Conservation (phyloP, 176 grass and related monocot species). For the Oryza coarctata region DNA sequence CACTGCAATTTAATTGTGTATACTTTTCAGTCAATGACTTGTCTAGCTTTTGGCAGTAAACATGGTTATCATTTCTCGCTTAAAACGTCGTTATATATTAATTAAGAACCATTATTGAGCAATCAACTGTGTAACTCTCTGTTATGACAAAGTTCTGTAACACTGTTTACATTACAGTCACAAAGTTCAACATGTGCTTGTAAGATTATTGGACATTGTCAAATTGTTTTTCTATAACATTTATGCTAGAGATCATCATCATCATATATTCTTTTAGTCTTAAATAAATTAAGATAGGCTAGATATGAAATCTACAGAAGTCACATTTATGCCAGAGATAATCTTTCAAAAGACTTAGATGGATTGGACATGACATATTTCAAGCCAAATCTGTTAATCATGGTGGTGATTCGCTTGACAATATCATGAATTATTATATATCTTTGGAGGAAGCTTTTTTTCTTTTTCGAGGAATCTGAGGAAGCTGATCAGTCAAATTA, state of each 20-base stretch:
- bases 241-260: background rate
- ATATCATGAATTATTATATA: background rate
- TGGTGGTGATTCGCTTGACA: background rate
- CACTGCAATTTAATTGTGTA: background rate
- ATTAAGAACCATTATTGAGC: background rate
- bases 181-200: background rate
- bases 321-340: background rate
- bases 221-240: conserved; percentile 14
- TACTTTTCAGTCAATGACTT: background rate
- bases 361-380: background rate
- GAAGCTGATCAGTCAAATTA: background rate
- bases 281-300: no score
- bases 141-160: no score
- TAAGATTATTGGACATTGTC: background rate
- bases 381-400: background rate
- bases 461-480: no score
- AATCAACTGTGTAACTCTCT: background rate
- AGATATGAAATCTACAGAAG: no score
- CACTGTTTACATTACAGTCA: background rate
- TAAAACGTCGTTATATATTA: background rate
- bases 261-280: no score
- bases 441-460: no score
- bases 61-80: background rate
- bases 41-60: background rate
- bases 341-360: background rate